Percentiles rank a stretch among this genome's conserved stretches.
Evolutionary conservation across 257 asterid species (phyloP).

Genomic region (Rhazya stricta): DNA sequence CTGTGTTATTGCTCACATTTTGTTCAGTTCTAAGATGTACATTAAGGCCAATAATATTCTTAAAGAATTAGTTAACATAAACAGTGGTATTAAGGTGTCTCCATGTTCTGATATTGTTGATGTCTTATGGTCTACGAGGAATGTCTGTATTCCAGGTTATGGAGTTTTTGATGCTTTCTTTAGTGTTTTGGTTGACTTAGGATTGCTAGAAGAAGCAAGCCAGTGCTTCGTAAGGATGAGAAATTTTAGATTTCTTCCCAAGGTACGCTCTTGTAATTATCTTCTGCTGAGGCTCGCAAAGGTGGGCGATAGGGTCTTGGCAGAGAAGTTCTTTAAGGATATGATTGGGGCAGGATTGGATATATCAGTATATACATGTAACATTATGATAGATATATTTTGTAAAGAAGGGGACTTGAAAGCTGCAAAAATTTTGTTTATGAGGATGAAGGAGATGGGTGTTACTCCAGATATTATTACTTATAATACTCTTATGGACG

Average conservation of each 20-base stretch:
- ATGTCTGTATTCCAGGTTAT: conserved; percentile 54
- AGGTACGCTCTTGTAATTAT: conserved; percentile 69
- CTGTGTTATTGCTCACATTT: conserved; percentile 72
- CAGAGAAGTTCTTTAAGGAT: conserved; percentile 49
- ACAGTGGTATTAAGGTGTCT: conserved; percentile 20
- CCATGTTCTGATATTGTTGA: conserved; percentile 42
- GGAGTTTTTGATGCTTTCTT: conserved; percentile 77
- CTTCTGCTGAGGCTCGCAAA: conserved; percentile 59
- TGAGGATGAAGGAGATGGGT: conserved; percentile 57
- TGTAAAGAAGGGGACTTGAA: conserved; percentile 73
- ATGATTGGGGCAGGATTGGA: conserved; percentile 61
- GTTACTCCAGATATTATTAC: conserved; percentile 71
- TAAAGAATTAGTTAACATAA: conserved; percentile 43
- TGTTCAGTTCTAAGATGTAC: conserved; percentile 77
- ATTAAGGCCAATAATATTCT: conserved; percentile 51
- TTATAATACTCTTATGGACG: conserved; percentile 81
- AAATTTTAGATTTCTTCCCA: conserved; percentile 52
- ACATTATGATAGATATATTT: conserved; percentile 64
- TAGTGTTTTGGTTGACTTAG: conserved; percentile 66
- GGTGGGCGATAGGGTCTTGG: conserved; percentile 37
- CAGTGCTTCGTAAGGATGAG: conserved; percentile 72
- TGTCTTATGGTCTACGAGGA: conserved; percentile 67
- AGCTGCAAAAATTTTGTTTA: conserved; percentile 52
- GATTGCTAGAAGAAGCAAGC: conserved; percentile 67
- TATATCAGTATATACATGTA: conserved; percentile 59